Evolutionary conservation across 2,329 filamentous ascomycete species (phyloP), one percentile per base, ranked within the genome.

Genomic region (Trichoderma aggressivum): DNA sequence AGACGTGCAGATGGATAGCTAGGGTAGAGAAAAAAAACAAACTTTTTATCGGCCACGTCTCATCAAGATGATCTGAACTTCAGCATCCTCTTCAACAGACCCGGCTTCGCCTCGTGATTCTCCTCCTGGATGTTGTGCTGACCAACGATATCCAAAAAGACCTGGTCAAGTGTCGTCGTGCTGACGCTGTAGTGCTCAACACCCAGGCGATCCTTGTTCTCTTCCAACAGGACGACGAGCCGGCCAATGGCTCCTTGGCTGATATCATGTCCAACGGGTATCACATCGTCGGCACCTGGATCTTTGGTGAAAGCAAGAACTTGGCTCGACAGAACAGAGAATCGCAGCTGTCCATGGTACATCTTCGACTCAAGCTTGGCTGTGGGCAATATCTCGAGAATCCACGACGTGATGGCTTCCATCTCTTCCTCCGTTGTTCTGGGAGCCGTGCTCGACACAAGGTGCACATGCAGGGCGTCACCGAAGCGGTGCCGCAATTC

Each of bases 311-410:
- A 73, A 18, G 76, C 75, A n/a, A 78, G 73, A 3, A 85, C 78
- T 56, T 83, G 81, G 55, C 77, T 79, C 7, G 85, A 87, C 12
- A 91, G 90, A 1, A 97, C 88, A 16, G 89, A 91, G 81, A 97
- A 97, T n/a, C 94, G 87, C 76, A 97, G 84, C 79, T 97, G 94
- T 0, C 94, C 94, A 77, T 97, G 93, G 81, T 91, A 97, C 55
- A 88, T 92, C 80, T 91, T 90, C 58, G 88, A 85, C 79, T 93
- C 94, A 34, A 96, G 84, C 16, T 86, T 84, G 0, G 92, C 93
- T 2, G 86, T 87, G 0, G 88, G 86, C 61, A 97, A 90, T 2
- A 82, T 85, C 0, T 77, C 73, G 12, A 79, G 72, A 11, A 97
- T 87, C 92, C 94, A 97, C 0, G 78, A 70, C 56, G 89, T 87